Conservation (phyloP, 306 rosid species). For the Trifolium dubium region DNA sequence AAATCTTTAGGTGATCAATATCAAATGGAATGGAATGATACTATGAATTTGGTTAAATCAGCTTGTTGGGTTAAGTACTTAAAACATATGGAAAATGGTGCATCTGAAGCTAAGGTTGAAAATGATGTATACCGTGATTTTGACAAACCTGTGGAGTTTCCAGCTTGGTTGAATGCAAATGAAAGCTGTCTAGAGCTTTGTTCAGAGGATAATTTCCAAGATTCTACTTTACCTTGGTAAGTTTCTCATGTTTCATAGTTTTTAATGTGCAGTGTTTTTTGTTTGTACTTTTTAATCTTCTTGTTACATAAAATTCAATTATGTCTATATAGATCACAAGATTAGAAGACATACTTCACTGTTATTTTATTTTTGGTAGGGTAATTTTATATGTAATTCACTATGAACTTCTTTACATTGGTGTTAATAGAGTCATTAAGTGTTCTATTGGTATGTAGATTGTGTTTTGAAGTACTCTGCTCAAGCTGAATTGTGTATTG, state of each 20-base stretch:
- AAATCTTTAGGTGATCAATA: conserved; percentile 78
- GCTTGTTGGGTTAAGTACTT: conserved; percentile 87
- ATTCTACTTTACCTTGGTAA: conserved; percentile 82
- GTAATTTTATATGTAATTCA: conserved; percentile 18
- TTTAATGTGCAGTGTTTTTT: background rate
- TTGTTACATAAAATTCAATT: conserved; percentile 11
- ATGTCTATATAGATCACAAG: background rate
- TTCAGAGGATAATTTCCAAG: conserved; percentile 55
- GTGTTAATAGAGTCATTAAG: conserved; percentile 7
- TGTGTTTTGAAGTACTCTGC: background rate
- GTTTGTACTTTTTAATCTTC: conserved; percentile 29
- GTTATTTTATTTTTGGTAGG: conserved; percentile 10
- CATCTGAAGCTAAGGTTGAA: conserved; percentile 47
- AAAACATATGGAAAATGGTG: conserved; percentile 61
- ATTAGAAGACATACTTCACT: too few relatives aligned
- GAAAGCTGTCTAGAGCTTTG: conserved; percentile 62
- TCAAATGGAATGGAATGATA: conserved; percentile 86
- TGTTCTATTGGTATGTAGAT: background rate
- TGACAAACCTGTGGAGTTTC: conserved; percentile 70
- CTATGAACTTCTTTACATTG: conserved; percentile 6
- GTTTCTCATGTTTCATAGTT: conserved; percentile 32
- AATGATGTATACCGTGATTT: conserved; percentile 48
- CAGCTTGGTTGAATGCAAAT: conserved; percentile 75
- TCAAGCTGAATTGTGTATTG: conserved; percentile 18
- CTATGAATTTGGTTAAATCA: conserved; percentile 73